A percentile compares a stretch with the other conserved stretches of the same genome.
phyloP scores from a whole-genome alignment of 2,329 filamentous ascomycete genomes.

The Apiospora aurea region DNA sequence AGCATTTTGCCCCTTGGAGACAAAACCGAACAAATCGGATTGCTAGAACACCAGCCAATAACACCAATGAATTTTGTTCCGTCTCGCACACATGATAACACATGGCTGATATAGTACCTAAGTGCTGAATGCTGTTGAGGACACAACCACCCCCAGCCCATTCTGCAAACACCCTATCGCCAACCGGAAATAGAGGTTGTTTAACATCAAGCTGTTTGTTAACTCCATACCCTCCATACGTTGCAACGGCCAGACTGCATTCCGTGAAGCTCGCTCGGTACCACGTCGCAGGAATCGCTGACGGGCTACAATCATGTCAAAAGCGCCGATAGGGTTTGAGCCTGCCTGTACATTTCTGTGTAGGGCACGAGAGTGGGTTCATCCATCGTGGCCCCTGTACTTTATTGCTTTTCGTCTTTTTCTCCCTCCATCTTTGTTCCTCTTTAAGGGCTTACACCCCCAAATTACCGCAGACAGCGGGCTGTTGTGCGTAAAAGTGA shows the following conservation, averaged over 20 bases:
- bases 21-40: slow-evolving; percentile 1
- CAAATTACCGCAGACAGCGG: background rate
- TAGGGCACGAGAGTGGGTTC: background rate
- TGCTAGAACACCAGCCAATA: background rate
- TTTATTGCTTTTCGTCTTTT: slow-evolving; percentile 1
- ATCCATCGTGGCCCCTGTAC: background rate
- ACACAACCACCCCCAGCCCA: too few species aligned
- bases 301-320: background rate
- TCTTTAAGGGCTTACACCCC: too few species aligned
- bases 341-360: background rate
- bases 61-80: too few species aligned
- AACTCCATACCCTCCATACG: background rate
- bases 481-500: background rate
- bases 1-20: background rate
- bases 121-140: too few species aligned
- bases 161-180: too few species aligned
- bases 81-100: background rate
- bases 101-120: too few species aligned
- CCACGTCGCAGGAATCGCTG: too few species aligned
- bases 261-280: too few species aligned
- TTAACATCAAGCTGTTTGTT: background rate
- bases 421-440: background rate
- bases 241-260: background rate
- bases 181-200: too few species aligned
- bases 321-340: background rate